Percentiles rank a stretch among this genome's conserved stretches.
Conservation (phyloP, 179 eudicot species). For the Amaranthus tricolor region DNA sequence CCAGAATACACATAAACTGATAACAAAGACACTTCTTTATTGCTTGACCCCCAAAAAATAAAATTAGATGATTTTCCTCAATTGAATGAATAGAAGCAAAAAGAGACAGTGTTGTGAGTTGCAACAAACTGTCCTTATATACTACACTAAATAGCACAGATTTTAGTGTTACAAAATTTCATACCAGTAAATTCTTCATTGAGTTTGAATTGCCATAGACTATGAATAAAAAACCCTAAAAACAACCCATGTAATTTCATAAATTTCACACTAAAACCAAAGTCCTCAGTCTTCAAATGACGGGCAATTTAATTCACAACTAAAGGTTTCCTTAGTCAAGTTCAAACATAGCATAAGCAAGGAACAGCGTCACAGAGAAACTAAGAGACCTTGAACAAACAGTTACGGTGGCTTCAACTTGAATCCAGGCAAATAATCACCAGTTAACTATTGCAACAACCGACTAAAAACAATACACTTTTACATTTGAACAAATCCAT, state of each 20-base stretch:
- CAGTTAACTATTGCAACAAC: no score
- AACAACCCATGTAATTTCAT: background rate
- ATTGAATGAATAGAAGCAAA: no score
- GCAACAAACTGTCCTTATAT: background rate
- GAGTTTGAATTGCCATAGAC: no score
- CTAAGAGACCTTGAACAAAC: no score
- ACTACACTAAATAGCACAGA: no score
- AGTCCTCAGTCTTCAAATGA: background rate
- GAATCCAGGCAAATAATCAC: no score
- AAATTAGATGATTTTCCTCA: background rate
- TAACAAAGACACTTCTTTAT: background rate
- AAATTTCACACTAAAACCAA: background rate
- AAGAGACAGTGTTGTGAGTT: background rate
- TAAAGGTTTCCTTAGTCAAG: background rate
- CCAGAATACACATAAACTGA: background rate
- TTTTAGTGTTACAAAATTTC: background rate
- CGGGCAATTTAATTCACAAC: background rate
- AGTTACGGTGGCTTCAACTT: no score
- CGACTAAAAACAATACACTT: no score
- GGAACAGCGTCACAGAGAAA: no score
- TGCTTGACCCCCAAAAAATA: background rate
- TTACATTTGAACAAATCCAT: no score
- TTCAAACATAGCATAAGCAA: no score
- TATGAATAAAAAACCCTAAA: background rate
- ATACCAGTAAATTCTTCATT: background rate